Evolutionary conservation across 176 grass and related monocot species (phyloP), one percentile per base, ranked within the genome.

Genomic region (Puya raimondii): DNA sequence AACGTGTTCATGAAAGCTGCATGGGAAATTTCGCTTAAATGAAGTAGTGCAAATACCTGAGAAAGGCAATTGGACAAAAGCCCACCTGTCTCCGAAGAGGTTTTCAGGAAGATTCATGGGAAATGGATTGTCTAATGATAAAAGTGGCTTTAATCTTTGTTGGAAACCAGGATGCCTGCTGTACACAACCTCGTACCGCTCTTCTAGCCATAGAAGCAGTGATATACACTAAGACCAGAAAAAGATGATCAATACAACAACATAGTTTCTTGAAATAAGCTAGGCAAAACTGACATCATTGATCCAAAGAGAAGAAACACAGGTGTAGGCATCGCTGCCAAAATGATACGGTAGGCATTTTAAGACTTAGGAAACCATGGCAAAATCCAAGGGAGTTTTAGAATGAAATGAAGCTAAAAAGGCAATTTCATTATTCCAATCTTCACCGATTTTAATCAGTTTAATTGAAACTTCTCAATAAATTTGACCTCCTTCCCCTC

Each of bases 51-150:
- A 76, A 50, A 22, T 78, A 99, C 94, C 84, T 70, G 85, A 86
- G 72, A 91, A 93, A 0, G 94, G 90, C 23, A 99, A 82, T 77
- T 99, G 94, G 74, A 99, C 90, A 77, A 99, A 99, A 20, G 90
- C 90, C 94, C 94, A 91, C 74, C 88, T 90, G 52, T 99, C 90
- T 20, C 94, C 87, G 77, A 93, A 76, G 74, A 99, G 89, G 66
- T 99, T 99, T 12, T 99, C 89, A 4, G 94, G 94, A 51, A 99
- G 82, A 63, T 72, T 76, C 69, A 91, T 91, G 64, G 90, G 78
- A 81, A 99, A 99, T 4, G 94, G 94, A 82, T 93, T 93, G 75
- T 99, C 89, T 54, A 99, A 81, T 50, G 90, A 61, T 74, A 99
- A 82, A 20, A 99, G 90, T 54, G 94, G 90, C 66, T 85, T 87